phyloP scores from a whole-genome alignment of 441 rosid species.

The Syzygium malaccense region DNA sequence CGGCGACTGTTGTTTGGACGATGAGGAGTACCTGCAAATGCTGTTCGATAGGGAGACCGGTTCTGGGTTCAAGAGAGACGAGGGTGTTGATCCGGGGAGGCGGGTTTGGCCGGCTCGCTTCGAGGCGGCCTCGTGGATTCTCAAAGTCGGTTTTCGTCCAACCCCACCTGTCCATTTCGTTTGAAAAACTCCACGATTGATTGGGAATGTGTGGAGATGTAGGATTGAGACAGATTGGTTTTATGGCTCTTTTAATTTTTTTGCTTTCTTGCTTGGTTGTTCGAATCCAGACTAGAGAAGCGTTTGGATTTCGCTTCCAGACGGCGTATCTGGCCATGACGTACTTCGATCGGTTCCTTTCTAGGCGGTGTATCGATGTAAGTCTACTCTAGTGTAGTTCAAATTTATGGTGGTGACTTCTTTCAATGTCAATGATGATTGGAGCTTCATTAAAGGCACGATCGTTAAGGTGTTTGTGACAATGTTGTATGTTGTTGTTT shows the following conservation, averaged over 20 bases:
- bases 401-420: background rate
- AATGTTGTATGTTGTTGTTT: background rate
- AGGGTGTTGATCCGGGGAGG: constrained; percentile 4
- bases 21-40: constrained; percentile 23
- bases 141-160: constrained; percentile 29
- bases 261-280: background rate
- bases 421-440: background rate
- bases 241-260: background rate
- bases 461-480: background rate
- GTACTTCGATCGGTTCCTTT: constrained; percentile 54
- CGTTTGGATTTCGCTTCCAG: constrained; percentile 31
- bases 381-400: constrained; percentile 1
- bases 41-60: constrained; percentile 31
- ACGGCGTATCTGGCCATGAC: constrained; percentile 43
- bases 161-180: background rate
- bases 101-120: constrained; percentile 28
- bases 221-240: background rate
- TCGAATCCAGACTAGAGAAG: constrained; percentile 32
- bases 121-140: constrained; percentile 45
- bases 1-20: background rate
- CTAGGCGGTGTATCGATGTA: constrained; percentile 33
- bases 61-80: constrained; percentile 17
- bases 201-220: background rate
- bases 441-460: background rate
- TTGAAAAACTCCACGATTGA: background rate